Base-by-base conservation (phyloP, 176 grass and related monocot species). In the Melocanna baccifera region DNA sequence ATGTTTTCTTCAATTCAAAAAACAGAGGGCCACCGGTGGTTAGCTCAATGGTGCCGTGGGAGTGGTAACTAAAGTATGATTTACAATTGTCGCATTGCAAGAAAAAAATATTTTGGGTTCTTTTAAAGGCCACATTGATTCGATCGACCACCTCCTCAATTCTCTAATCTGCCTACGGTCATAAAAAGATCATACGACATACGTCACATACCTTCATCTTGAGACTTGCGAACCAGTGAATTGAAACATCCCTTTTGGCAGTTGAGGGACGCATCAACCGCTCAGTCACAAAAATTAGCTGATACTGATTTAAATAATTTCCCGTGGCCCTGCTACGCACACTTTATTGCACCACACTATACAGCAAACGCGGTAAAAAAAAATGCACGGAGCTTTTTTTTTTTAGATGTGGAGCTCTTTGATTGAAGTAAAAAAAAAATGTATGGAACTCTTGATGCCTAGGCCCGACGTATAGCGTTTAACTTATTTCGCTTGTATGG, bases 51-150 rank as follows among this genome's bases (percentile, higher is more conserved):
- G 64, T 41, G 66, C 65, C 53, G 6, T 78, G 53, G 6, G 51
- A 81, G 41, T 62, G 71, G 50, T 26, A 82, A 67, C 55, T 66
- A 41, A 55, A 65, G 19, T 71, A 86, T 62, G 53, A n/a, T 40
- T 19, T 55, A 25, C 41, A 30, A 26, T 25, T 62, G 56, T 6
- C 0, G 3, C 45, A 26, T 20, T 25, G 13, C 22, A 81, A 69
- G 22, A 69, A 37, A 46, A 36, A 36, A 36, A 36, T 19, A 32
- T 53, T 18, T 53, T 55, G 47, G 28, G 16, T 20, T 71, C 40
- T 32, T 61, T 52, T 13, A 12, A 12, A 36, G 53, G 11, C 36
- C 13, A 39, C 10, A 15, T 67, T 67, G 10, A 18, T 68, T 68
- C 0, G 16, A 23, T 16, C 48, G 25, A 32, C 20, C 69, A 73